phyloP scores from a whole-genome alignment of 129 eudicot genomes.

The Artemisia annua region DNA sequence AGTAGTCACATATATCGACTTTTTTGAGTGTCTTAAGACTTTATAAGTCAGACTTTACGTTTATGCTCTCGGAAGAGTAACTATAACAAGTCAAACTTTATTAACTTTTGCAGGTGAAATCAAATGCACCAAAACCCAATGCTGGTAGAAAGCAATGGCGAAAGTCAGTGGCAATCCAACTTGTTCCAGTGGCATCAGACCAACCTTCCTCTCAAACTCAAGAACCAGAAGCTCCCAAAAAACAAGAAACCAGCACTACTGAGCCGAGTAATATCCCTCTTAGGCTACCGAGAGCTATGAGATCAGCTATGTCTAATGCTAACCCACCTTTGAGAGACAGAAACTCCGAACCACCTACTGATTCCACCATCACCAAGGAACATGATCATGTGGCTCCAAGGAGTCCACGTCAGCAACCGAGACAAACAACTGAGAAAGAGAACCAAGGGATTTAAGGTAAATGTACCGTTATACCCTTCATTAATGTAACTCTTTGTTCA shows the following conservation, averaged over 20 bases:
- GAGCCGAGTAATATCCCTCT: slow-evolving; percentile 51
- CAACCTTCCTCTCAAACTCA: slow-evolving; percentile 40
- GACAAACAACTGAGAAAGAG: slow-evolving; percentile 59
- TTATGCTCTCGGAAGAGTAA: not conserved
- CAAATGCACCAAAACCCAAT: slow-evolving; percentile 52
- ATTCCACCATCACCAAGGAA: slow-evolving; percentile 31
- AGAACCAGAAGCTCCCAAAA: slow-evolving; percentile 39
- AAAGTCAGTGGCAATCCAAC: slow-evolving; percentile 53
- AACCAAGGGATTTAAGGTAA: slow-evolving; percentile 40
- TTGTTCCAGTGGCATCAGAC: slow-evolving; percentile 60
- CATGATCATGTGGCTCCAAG: slow-evolving; percentile 39
- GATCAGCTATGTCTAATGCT: slow-evolving; percentile 49
- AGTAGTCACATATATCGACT: no score
- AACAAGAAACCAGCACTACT: slow-evolving; percentile 37
- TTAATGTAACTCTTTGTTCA: slow-evolving; percentile 4
- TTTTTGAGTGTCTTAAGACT: no score
- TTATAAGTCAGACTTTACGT: no score
- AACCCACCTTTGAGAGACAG: slow-evolving; percentile 58
- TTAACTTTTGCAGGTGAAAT: slow-evolving; percentile 48
- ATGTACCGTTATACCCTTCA: not conserved
- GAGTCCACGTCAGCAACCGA: slow-evolving; percentile 44
- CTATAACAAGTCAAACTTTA: slow-evolving; percentile 12
- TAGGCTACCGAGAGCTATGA: slow-evolving; percentile 83
- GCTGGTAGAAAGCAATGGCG: slow-evolving; percentile 75
- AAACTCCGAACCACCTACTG: slow-evolving; percentile 52